A percentile compares a stretch with the other conserved stretches of the same genome.
Evolutionary conservation across 352 stramenopile genomes (phyloP).

Genomic region (Phytophthora pistaciae): DNA sequence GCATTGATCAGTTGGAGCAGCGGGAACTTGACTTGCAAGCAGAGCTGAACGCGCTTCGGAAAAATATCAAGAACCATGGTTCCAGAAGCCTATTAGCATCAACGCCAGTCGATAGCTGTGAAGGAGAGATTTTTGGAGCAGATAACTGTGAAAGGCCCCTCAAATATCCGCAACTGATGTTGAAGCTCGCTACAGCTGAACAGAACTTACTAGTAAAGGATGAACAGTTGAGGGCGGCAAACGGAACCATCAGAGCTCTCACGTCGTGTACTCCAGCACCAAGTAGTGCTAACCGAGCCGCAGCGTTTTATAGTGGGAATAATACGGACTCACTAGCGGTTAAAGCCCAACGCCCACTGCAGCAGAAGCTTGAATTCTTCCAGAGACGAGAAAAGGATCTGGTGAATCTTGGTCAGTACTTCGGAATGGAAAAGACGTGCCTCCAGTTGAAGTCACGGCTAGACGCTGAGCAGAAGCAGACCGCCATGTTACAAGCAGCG

Average conservation of each 20-base stretch:
- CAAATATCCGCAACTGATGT: slow-evolving; percentile 34
- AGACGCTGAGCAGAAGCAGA: slow-evolving; percentile 22
- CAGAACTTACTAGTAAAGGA: slow-evolving; percentile 35
- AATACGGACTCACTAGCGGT: slow-evolving; percentile 3
- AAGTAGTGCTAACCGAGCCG: neutral
- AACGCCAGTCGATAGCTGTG: neutral
- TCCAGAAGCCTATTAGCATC: neutral
- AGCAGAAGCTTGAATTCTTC: slow-evolving; percentile 30
- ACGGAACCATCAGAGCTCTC: slow-evolving; percentile 34
- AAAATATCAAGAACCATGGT: neutral
- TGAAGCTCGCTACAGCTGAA: slow-evolving; percentile 28
- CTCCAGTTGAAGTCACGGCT: slow-evolving; percentile 35
- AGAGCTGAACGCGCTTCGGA: slow-evolving; percentile 28
- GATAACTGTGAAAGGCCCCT: neutral
- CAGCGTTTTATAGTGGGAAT: neutral
- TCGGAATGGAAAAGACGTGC: slow-evolving; percentile 32
- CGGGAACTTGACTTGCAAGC: slow-evolving; percentile 32
- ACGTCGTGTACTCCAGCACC: slow-evolving; percentile 15
- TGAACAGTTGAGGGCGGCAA: slow-evolving; percentile 35
- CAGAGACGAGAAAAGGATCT: slow-evolving; percentile 30
- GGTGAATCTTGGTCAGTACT: slow-evolving; percentile 34
- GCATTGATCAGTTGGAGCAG: slow-evolving; percentile 23
- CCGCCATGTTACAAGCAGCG: slow-evolving; percentile 22
- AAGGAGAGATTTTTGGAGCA: neutral
- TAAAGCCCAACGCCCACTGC: slow-evolving; percentile 26